Base-by-base conservation (phyloP, 768 basidiomycete species). In the Boletus coccyginus region DNA sequence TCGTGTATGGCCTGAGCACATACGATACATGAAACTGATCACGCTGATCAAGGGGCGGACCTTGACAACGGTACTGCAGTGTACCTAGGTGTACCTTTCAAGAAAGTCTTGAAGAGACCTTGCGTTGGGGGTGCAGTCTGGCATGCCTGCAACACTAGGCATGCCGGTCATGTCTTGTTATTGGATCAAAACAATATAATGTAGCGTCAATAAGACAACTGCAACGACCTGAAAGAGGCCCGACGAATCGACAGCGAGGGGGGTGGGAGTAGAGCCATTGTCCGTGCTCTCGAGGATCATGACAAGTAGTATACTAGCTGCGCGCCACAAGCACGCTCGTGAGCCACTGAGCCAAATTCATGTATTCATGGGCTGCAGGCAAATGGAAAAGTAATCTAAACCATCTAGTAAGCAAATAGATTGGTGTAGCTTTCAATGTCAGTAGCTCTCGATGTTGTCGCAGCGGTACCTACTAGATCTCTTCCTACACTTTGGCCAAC, bases 71-170 rank as follows among this genome's bases (percentile, higher is more conserved):
- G 81, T 17, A 81, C 80, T 17, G 79, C 79, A 5, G 76, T 79
- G 14, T 79, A 81, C 61, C 74, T 78, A 27, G 81, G 81, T 4
- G 81, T 82, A 4, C 71, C 80, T 6, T 69, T 82, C 27, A 81
- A 82, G 71, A 81, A 80, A 54, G 76, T 82, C 3, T 72, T 82
- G 44, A 82, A 82, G 63, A 62, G 71, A 35, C 81, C 81, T 1
- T 82, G 79, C 57, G 80, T 80, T 3, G 21, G 21, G 21, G 21
- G 2, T 21, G 21, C 2, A 21, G 21, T 21, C 21, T 21, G 21
- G 21, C 21, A 21, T 21, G 2, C 21, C 21, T 21, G 21, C 21
- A 21, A 21, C 21, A 21, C 21, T 21, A 21, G 21, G 21, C 21
- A 21, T 21, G 21, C 21, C 2, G 21, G 21, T 21, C 21, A 21